Percentiles rank a stretch among this genome's conserved stretches.
phyloP scores from a whole-genome alignment of 2,329 filamentous ascomycete species.

The Colletotrichum lindemuthianum region DNA sequence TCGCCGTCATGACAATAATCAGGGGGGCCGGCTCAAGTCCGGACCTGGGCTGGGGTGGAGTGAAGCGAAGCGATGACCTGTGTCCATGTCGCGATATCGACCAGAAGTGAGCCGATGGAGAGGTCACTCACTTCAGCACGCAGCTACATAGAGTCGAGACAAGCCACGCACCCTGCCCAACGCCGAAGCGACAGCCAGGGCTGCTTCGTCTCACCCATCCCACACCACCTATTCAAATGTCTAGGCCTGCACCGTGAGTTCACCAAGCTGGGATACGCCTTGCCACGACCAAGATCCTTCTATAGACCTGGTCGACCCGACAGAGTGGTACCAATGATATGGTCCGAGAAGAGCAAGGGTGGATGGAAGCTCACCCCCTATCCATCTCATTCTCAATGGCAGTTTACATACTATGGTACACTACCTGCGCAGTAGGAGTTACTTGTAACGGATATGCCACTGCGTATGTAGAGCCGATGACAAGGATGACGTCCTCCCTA shows the following conservation, averaged over 20 bases:
- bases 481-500: slow-evolving; percentile 7
- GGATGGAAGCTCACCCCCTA: background rate
- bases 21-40: slow-evolving; percentile 1
- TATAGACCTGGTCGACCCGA: slow-evolving; percentile 8
- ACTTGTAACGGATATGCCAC: no score
- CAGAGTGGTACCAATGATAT: slow-evolving; percentile 17
- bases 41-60: background rate
- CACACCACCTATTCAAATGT: background rate
- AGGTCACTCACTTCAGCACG: no score
- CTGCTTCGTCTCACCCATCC: slow-evolving; percentile 8
- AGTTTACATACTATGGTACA: no score
- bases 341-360: background rate
- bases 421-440: no score
- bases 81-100: background rate
- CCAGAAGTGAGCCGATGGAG: background rate
- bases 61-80: background rate
- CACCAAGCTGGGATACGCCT: slow-evolving; percentile 8
- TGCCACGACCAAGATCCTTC: slow-evolving; percentile 19
- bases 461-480: background rate
- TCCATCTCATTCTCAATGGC: slow-evolving; percentile 6
- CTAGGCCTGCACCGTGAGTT: background rate
- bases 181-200: background rate
- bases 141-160: no score
- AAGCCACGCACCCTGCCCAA: no score
- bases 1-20: no score